Base-by-base conservation (phyloP, 768 basidiomycete species). In the Kwoniella bestiolae region DNA sequence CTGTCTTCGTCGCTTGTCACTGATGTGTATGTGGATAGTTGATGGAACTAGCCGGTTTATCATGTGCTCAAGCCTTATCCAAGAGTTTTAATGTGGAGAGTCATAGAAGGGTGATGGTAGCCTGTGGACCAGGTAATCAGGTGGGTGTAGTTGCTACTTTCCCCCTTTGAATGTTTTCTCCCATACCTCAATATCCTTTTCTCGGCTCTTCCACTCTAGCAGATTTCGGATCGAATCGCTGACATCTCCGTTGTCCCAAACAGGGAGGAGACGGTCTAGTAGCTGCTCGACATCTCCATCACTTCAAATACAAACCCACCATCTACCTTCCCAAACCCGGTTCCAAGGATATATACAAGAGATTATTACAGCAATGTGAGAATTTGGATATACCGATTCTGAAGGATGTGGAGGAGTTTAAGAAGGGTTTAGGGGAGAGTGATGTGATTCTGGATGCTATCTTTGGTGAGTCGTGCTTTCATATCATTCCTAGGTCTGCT, bases 271-370 rank as follows among this genome's bases (percentile, higher is more conserved):
- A 99, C 82, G 96, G 96, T 3, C 84, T 99, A 0, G 95, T 97
- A 26, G 96, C 96, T 29, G 96, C 96, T 46, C 85, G 95, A 47
- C 96, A 99, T 82, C 86, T 99, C 7, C 88, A 89, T 9, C 90
- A 93, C 87, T 97, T 97, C 80, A 92, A 92, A 3, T 98, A 96
- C 79, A 83, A 86, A 47, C 91, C 94, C 0, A 90, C 87, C 0
- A 86, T 99, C 18, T 97, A 92, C 82, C 89, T 95, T 85, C 96
- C 96, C 5, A 98, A 98, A 91, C 91, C 91, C 9, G 94, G 94
- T 0, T 88, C 88, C 1, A 97, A 97, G 79, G 94, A 96, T 32
- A 90, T 94, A 65, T 97, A 97, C 82, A 84, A 91, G 89, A 87
- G 91, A 18, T 85, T 98, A 16, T 86, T 90, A 80, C 87, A 83